A percentile compares a stretch with the other conserved stretches of the same genome.
phyloP scores from a whole-genome alignment of 2,329 filamentous ascomycete genomes.

The Arthrobotrys sinensis region DNA sequence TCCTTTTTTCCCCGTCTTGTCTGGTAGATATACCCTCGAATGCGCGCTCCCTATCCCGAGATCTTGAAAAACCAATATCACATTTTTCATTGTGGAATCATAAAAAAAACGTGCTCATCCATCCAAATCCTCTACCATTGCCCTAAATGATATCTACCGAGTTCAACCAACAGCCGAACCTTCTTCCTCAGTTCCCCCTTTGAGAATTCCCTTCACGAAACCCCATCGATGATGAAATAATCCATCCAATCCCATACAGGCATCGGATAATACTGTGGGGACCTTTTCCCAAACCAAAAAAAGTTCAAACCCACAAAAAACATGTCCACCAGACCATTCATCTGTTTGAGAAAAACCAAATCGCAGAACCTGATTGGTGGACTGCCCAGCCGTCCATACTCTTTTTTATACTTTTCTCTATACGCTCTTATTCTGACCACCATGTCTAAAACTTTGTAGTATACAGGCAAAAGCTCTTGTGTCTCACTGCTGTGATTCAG shows the following conservation, averaged over 20 bases:
- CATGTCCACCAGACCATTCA: background rate
- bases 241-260: slow-evolving; percentile 42
- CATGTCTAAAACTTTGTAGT: slow-evolving; percentile 52
- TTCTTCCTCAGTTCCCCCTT: background rate
- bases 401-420: too few species aligned
- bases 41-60: background rate
- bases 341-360: slow-evolving; percentile 5
- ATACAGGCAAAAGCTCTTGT: background rate
- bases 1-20: slow-evolving; percentile 1
- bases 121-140: slow-evolving; percentile 4
- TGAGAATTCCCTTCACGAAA: background rate
- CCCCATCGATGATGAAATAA: slow-evolving; percentile 16
- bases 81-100: background rate
- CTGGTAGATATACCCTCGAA: slow-evolving; percentile 22
- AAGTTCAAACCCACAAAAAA: background rate
- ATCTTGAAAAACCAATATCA: background rate
- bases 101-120: slow-evolving; percentile 10
- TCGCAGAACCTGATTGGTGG: slow-evolving; percentile 34
- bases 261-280: slow-evolving; percentile 49
- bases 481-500: too few species aligned
- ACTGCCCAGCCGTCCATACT: background rate
- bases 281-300: slow-evolving; percentile 1
- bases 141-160: slow-evolving; percentile 3
- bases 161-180: slow-evolving; percentile 19
- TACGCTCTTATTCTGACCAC: slow-evolving; percentile 8